Evolutionary conservation across 2,329 filamentous ascomycete species (phyloP), one percentile per base, ranked within the genome.

Genomic region (Pseudofabraea citricarpa): DNA sequence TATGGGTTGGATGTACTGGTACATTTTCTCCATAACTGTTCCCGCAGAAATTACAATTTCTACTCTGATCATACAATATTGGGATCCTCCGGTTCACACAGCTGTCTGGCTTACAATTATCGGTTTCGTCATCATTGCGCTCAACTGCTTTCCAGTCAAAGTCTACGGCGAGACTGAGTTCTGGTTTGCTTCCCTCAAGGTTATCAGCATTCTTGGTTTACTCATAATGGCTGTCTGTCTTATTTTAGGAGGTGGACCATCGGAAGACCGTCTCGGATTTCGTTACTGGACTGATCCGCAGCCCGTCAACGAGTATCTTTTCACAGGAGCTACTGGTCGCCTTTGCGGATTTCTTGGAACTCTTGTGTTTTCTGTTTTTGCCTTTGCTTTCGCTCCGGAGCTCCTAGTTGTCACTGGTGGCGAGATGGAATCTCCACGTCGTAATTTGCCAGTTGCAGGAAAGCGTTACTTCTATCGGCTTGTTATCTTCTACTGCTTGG

Each of bases 151-250:
- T 5, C 73, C 73, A 2, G 76, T 80, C 13, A 64, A 73, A 49
- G 76, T 68, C 64, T 81, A 79, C 49, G 77, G 77, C 31, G 76
- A 80, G 57, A 70, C 77, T 2, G 81, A 85, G 55, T 84, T 85
- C 54, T 58, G 52, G 52, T 63, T 64, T 36, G 56, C 59, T 4
- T 56, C 55, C 3, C 40, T 60, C 22, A 64, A 63, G 44, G 53
- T 63, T 5, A 52, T 61, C 41, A 49, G 56, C 44, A 59, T 61
- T 45, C 46, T 60, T 29, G 56, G 61, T 13, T 23, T 23, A 39
- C 36, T 23, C n/a, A 23, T 24, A 8, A 39, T 23, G 23, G 20
- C 36, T 5, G 22, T 23, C 18, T 39, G 36, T 22, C 52, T 65
- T 6, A 59, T 63, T 40, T 59, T 55, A 41, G 61, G 63, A 23